Evolutionary conservation across 73 alveolate genomes (phyloP), one percentile per base, ranked within the genome.

Genomic region (Tetrahymena elliotti): DNA sequence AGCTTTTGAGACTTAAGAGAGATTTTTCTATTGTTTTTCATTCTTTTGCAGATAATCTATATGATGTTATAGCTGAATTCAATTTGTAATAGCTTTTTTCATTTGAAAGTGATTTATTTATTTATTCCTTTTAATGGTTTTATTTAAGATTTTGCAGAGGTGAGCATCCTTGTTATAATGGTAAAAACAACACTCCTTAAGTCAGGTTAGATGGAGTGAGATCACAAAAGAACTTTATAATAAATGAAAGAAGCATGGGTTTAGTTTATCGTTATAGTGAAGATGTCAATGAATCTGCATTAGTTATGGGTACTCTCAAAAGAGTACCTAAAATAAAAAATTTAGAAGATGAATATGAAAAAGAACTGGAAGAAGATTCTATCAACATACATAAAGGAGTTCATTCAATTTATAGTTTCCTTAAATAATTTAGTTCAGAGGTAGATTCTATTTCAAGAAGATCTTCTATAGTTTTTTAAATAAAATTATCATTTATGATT

Each of bases 91-190:
- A 27, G 18, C 36, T 27, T 31, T 68, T 68, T 47, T n/a, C 20
- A 68, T 27, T n/a, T 68, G 34, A 24, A 18, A 54, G n/a, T n/a
- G 4, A 4, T 7, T 24, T n/a, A 68, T 3, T 27, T 68, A 18
- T 68, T 27, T 10, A 68, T 6, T 68, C 88, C n/a, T 22, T 22
- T 68, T 22, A 68, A 68, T n/a, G n/a, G n/a, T n/a, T n/a, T n/a
- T n/a, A n/a, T n/a, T n/a, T n/a, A 96, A 94, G 97, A 93, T 98
- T 98, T 97, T 99, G 99, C 95, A 96, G 96, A 83, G 99, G 99
- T 37, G 98, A 97, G 82, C 99, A 99, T 95, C 99, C 99, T 20
- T 97, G 99, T 52, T 99, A 94, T 88, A 98, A 97, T 94, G 99
- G 99, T 52, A 97, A 98, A 95, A 96, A 98, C 39, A 98, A 98